Percentiles rank a stretch among this genome's conserved stretches.
These are phyloP conservation scores for Sedum album DNA, from an alignment of 164 flowering plant genomes.

Conservation along the genomic window DNA sequence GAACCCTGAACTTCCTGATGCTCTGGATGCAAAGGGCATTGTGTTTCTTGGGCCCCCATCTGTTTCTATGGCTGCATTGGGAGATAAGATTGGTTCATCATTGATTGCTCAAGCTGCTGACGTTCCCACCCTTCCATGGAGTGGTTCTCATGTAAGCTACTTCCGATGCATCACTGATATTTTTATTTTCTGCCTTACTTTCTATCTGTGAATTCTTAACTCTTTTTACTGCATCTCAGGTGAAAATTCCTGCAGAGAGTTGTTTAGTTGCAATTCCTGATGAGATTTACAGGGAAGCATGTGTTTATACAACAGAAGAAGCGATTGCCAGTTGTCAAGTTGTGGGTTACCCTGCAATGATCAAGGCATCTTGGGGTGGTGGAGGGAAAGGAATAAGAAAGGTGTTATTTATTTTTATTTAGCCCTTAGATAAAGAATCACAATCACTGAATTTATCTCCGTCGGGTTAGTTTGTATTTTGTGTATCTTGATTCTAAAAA, in stretches of 20 bases:
- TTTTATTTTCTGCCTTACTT: conserved; percentile 2
- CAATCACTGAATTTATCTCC: background rate
- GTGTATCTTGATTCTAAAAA: background rate
- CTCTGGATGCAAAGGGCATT: conserved; percentile 70
- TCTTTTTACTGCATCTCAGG: conserved; percentile 33
- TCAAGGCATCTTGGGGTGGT: conserved; percentile 99
- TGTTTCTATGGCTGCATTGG: conserved; percentile 87
- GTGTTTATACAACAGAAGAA: conserved; percentile 93
- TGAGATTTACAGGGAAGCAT: conserved; percentile 72
- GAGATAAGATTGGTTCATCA: conserved; percentile 99
- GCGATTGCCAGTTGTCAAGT: conserved; percentile 95
- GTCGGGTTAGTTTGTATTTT: background rate
- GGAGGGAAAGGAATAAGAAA: conserved; percentile 99
- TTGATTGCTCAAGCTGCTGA: conserved; percentile 98
- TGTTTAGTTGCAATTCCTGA: conserved; percentile 79
- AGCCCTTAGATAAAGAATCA: background rate
- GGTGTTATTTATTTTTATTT: conserved; percentile 35
- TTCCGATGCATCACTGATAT: background rate
- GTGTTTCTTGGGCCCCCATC: conserved; percentile 96
- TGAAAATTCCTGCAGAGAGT: conserved; percentile 71
- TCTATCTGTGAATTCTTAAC: background rate
- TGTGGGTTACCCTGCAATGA: conserved; percentile 99
- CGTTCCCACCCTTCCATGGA: conserved; percentile 99
- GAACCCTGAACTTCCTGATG: conserved; percentile 97
- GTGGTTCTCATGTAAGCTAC: conserved; percentile 85